These are phyloP conservation scores for Macrophomina pseudophaseolina DNA, from an alignment of 2,329 filamentous ascomycete species.

Conservation along the genomic window DNA sequence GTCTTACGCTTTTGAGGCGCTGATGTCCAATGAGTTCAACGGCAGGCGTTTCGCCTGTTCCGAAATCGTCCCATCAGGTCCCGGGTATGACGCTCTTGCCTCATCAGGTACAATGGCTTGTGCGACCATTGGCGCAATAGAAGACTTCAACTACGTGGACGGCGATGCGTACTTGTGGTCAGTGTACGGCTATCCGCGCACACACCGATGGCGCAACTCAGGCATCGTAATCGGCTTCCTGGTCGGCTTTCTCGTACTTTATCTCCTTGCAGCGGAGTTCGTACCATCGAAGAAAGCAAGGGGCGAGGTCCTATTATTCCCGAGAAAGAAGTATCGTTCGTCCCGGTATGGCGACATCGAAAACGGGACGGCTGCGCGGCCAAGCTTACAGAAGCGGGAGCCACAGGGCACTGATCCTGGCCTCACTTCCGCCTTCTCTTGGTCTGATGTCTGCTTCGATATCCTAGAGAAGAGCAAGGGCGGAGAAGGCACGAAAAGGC, in stretches of 20 bases:
- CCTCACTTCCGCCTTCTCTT: slow-evolving; percentile 65
- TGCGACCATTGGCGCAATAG: slow-evolving; percentile 55
- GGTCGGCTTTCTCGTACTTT: slow-evolving; percentile 58
- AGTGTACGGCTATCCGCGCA: slow-evolving; percentile 44
- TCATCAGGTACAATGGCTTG: slow-evolving; percentile 57
- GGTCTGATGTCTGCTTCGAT: slow-evolving; percentile 38
- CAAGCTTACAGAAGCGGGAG: slow-evolving; percentile 52
- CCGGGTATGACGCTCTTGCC: slow-evolving; percentile 47
- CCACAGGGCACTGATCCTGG: too few relatives aligned
- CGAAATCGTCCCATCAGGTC: slow-evolving; percentile 54
- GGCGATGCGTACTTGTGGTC: slow-evolving; percentile 65
- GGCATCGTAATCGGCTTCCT: slow-evolving; percentile 56
- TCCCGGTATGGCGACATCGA: background rate
- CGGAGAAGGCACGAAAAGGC: background rate
- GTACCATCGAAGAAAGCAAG: slow-evolving; percentile 29
- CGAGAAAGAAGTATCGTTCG: too few relatives aligned
- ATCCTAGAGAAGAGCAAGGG: background rate
- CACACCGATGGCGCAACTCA: slow-evolving; percentile 34
- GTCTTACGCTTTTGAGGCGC: slow-evolving; percentile 27
- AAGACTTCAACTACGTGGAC: slow-evolving; percentile 52
- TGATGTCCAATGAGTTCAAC: slow-evolving; percentile 28
- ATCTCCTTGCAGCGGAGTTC: slow-evolving; percentile 62
- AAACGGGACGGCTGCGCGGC: background rate
- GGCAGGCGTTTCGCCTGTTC: slow-evolving; percentile 54
- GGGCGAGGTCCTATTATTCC: background rate